Conservation (phyloP, 768 basidiomycete species). For the Crepidotus variabilis region DNA sequence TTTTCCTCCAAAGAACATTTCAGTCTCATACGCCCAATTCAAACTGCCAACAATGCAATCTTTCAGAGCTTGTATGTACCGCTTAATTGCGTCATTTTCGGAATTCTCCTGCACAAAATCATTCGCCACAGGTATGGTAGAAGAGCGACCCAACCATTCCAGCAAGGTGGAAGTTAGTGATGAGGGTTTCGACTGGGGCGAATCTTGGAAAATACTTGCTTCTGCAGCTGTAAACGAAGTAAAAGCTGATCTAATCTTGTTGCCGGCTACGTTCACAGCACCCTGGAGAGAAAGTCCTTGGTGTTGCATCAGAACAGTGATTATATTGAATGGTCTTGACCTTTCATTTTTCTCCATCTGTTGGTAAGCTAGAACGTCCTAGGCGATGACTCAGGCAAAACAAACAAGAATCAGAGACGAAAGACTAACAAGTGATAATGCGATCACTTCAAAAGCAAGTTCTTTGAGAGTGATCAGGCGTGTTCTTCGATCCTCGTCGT, state of each 20-base stretch:
- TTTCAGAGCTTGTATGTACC: constrained; percentile 47
- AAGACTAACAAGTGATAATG: constrained; percentile 46
- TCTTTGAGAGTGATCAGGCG: constrained; percentile 30
- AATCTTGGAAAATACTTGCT: constrained; percentile 5
- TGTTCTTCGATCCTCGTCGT: constrained; percentile 15
- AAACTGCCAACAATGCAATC: constrained; percentile 55
- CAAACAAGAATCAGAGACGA: constrained; percentile 1
- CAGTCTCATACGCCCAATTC: constrained; percentile 66
- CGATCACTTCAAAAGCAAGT: constrained; percentile 45
- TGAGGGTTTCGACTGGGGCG: constrained; percentile 7
- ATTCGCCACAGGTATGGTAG: constrained; percentile 3
- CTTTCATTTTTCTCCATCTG: constrained; percentile 26
- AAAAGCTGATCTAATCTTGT: constrained; percentile 34
- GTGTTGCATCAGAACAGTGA: constrained; percentile 44
- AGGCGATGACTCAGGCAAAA: background rate
- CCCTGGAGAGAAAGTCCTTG: constrained; percentile 43
- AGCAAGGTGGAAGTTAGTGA: constrained; percentile 12
- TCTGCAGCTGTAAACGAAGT: constrained; percentile 29
- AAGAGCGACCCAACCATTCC: constrained; percentile 14
- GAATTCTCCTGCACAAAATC: constrained; percentile 9
- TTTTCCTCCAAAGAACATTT: constrained; percentile 54
- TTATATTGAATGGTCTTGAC: constrained; percentile 31
- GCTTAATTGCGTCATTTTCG: constrained; percentile 12
- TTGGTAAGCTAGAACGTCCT: constrained; percentile 64
- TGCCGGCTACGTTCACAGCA: constrained; percentile 40